A percentile compares a stretch with the other conserved stretches of the same genome.
These are phyloP conservation scores for Pythium biforme DNA, from an alignment of 352 stramenopile species.

Conservation along the genomic window DNA sequence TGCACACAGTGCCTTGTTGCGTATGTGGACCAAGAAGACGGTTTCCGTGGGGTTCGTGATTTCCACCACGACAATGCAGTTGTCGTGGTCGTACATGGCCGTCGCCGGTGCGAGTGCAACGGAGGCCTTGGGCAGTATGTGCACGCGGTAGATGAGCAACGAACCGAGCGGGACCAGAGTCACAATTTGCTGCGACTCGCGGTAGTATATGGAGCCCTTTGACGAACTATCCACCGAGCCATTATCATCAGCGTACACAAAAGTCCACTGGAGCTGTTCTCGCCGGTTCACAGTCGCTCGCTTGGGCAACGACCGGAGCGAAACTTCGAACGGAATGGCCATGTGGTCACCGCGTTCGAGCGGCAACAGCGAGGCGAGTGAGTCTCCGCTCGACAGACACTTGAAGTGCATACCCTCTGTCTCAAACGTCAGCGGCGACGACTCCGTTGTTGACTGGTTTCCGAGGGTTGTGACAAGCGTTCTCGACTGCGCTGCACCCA, in stretches of 20 bases:
- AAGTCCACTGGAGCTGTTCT: slow-evolving; percentile 53
- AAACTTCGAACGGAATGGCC: slow-evolving; percentile 29
- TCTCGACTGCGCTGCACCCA: neutral
- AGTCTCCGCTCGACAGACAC: slow-evolving; percentile 1
- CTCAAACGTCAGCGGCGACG: slow-evolving; percentile 8
- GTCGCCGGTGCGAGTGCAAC: neutral
- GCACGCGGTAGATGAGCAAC: slow-evolving; percentile 39
- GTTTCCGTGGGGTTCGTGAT: slow-evolving; percentile 73
- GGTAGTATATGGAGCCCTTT: slow-evolving; percentile 36
- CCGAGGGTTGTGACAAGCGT: slow-evolving; percentile 8
- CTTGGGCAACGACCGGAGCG: slow-evolving; percentile 2
- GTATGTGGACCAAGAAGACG: slow-evolving; percentile 51
- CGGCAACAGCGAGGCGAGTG: slow-evolving; percentile 13
- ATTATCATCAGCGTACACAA: slow-evolving; percentile 45
- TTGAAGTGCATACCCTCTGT: slow-evolving; percentile 19
- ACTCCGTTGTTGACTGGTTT: neutral
- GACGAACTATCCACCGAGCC: neutral
- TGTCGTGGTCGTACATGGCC: slow-evolving; percentile 37
- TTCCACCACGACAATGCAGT: slow-evolving; percentile 50
- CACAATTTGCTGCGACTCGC: slow-evolving; percentile 49
- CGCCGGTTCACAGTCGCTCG: neutral
- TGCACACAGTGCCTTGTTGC: neutral
- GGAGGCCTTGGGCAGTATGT: slow-evolving; percentile 29
- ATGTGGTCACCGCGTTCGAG: slow-evolving; percentile 21
- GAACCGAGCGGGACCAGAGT: slow-evolving; percentile 53